phyloP scores from a whole-genome alignment of 2,329 filamentous ascomycete species.

The Setomelanomma holmii region DNA sequence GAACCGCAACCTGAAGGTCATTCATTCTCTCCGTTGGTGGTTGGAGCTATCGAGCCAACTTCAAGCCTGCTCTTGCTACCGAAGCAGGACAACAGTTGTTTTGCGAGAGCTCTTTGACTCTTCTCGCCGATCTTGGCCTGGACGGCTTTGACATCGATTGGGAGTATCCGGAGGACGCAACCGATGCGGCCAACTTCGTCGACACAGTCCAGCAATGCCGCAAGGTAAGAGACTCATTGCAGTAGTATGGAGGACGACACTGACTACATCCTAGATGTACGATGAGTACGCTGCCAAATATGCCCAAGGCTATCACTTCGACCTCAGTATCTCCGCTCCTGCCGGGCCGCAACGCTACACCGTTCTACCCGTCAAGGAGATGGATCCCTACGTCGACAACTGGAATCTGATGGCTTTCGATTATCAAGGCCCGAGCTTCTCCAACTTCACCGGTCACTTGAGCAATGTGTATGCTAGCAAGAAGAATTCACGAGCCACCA shows the following conservation, averaged over 20 bases:
- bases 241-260: background rate
- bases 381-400: constrained; percentile 54
- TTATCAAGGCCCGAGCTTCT: constrained; percentile 76
- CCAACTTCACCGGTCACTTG: constrained; percentile 64
- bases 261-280: constrained; percentile 34
- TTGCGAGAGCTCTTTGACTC: constrained; percentile 71
- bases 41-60: constrained; percentile 80
- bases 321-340: constrained; percentile 53
- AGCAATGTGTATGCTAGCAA: constrained; percentile 35
- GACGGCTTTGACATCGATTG: constrained; percentile 57
- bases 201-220: constrained; percentile 46
- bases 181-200: constrained; percentile 47
- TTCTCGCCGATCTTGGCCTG: constrained; percentile 84
- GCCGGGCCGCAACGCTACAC: constrained; percentile 52
- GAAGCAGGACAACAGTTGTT: constrained; percentile 68
- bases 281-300: constrained; percentile 48
- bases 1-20: constrained; percentile 76
- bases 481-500: constrained; percentile 25
- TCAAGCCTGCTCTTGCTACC: constrained; percentile 71
- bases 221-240: constrained; percentile 30
- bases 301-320: constrained; percentile 50
- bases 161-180: constrained; percentile 51
- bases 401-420: constrained; percentile 70
- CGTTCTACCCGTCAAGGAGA: constrained; percentile 46
- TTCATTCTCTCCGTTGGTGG: constrained; percentile 85